Percentiles rank a stretch among this genome's conserved stretches.
phyloP scores from a whole-genome alignment of 2,329 filamentous ascomycete species.

The Pseudogymnoascus sp. region DNA sequence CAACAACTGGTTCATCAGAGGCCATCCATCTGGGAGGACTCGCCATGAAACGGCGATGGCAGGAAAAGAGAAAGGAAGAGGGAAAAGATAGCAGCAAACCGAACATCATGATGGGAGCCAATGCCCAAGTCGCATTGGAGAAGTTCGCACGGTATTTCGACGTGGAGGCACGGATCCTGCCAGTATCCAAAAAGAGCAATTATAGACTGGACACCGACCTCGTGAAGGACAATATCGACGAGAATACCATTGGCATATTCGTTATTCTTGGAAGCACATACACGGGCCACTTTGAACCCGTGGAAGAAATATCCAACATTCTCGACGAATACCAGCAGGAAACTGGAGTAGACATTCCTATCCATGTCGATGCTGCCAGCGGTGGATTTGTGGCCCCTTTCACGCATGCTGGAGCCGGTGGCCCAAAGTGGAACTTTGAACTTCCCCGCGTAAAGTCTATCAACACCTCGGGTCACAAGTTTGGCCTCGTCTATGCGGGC shows the following conservation, averaged over 20 bases:
- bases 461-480: conserved; percentile 58
- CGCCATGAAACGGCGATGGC: conserved; percentile 70
- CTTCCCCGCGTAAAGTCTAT: conserved; percentile 58
- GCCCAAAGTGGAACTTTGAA: conserved; percentile 56
- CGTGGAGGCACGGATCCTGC: conserved; percentile 59
- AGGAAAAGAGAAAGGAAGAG: conserved; percentile 50
- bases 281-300: conserved; percentile 66
- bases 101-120: conserved; percentile 69
- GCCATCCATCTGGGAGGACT: conserved; percentile 64
- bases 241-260: conserved; percentile 72
- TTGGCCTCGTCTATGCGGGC: conserved; percentile 58
- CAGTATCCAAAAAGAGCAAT: conserved; percentile 52
- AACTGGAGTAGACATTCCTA: conserved; percentile 58
- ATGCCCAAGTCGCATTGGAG: conserved; percentile 65
- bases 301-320: conserved; percentile 59
- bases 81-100: conserved; percentile 58
- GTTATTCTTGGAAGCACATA: conserved; percentile 67
- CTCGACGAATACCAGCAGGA: conserved; percentile 55
- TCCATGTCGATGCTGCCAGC: conserved; percentile 57
- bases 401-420: conserved; percentile 47
- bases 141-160: conserved; percentile 71
- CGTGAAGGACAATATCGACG: conserved; percentile 61
- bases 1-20: conserved; percentile 65
- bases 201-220: conserved; percentile 57
- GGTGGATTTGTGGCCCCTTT: conserved; percentile 58